These are phyloP conservation scores for Porogramme epimiltina DNA, from an alignment of 1,284 basidiomycete species.

Conservation along the genomic window DNA sequence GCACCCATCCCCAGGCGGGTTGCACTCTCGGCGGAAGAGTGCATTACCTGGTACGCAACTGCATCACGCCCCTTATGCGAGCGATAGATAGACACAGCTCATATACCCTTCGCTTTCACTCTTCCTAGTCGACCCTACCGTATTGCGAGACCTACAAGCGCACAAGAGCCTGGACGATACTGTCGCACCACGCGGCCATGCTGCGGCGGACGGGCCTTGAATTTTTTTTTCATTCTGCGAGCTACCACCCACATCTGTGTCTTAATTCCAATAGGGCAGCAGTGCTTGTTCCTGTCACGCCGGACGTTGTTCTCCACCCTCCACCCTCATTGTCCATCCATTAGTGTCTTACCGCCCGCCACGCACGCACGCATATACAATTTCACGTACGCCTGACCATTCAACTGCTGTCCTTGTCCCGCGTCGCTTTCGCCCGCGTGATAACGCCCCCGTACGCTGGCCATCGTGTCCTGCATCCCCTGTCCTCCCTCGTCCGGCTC, in stretches of 20 bases:
- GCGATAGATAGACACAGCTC: not conserved
- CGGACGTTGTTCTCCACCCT: conserved; percentile 19
- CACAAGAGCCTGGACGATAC: conserved; percentile 79
- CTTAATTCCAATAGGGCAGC: conserved; percentile 18
- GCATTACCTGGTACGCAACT: conserved; percentile 73
- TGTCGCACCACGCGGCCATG: conserved; percentile 18
- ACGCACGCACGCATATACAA: conserved; percentile 17
- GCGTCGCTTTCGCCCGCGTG: not conserved
- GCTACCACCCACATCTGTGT: conserved; percentile 2
- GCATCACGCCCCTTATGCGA: no score
- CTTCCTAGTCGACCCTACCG: conserved; percentile 78
- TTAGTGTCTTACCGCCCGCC: not conserved
- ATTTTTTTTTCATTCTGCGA: not conserved
- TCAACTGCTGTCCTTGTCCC: conserved; percentile 11
- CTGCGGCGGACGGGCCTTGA: conserved; percentile 15
- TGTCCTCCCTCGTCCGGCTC: conserved; percentile 1
- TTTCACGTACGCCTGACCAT: conserved; percentile 5
- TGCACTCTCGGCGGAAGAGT: conserved; percentile 84
- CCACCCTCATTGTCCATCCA: conserved; percentile 2
- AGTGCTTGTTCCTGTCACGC: conserved; percentile 21
- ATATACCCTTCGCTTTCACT: conserved; percentile 16
- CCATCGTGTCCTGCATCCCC: not conserved
- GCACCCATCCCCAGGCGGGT: conserved; percentile 51
- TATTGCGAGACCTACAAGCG: conserved; percentile 85
- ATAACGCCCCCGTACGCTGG: not conserved